Percentiles rank a stretch among this genome's conserved stretches.
phyloP scores from a whole-genome alignment of 768 basidiomycete species.

The Agrocybe praecox region DNA sequence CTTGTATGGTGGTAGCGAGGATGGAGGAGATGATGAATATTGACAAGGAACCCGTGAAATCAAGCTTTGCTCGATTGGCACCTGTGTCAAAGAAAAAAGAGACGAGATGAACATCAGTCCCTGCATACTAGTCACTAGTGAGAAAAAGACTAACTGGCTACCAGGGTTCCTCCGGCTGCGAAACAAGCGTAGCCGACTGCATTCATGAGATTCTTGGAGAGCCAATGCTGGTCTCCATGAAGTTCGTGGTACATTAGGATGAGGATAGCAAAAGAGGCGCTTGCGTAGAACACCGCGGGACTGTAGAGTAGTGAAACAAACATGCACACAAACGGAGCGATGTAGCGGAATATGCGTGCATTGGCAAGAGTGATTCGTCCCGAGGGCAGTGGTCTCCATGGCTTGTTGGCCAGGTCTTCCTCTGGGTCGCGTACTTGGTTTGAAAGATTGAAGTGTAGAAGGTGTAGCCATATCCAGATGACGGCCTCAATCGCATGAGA shows the following conservation, averaged over 20 bases:
- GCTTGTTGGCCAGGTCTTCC: conserved; percentile 48
- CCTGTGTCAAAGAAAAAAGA: conserved; percentile 13
- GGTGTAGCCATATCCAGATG: conserved; percentile 47
- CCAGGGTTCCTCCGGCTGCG: conserved; percentile 38
- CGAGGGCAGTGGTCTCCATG: conserved; percentile 46
- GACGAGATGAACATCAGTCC: conserved; percentile 1
- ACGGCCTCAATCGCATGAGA: conserved; percentile 27
- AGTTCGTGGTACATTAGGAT: conserved; percentile 41
- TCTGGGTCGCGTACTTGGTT: conserved; percentile 44
- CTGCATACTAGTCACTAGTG: not conserved
- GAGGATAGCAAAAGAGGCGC: conserved; percentile 32
- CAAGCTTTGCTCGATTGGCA: conserved; percentile 22
- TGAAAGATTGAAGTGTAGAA: conserved; percentile 44
- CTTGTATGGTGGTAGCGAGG: conserved; percentile 46
- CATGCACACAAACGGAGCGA: conserved; percentile 34
- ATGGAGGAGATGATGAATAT: conserved; percentile 37
- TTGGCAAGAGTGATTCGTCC: conserved; percentile 37
- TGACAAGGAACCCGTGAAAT: conserved; percentile 29
- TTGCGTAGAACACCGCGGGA: conserved; percentile 28
- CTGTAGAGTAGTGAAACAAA: conserved; percentile 35
- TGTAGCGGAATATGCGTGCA: conserved; percentile 38
- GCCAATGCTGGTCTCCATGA: conserved; percentile 35
- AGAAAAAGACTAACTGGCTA: conserved; percentile 29
- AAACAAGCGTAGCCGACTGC: conserved; percentile 38
- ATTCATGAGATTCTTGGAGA: conserved; percentile 39